Evolutionary conservation across 2,329 filamentous ascomycete species (phyloP).

Genomic region (Daldinia eschscholtzii): DNA sequence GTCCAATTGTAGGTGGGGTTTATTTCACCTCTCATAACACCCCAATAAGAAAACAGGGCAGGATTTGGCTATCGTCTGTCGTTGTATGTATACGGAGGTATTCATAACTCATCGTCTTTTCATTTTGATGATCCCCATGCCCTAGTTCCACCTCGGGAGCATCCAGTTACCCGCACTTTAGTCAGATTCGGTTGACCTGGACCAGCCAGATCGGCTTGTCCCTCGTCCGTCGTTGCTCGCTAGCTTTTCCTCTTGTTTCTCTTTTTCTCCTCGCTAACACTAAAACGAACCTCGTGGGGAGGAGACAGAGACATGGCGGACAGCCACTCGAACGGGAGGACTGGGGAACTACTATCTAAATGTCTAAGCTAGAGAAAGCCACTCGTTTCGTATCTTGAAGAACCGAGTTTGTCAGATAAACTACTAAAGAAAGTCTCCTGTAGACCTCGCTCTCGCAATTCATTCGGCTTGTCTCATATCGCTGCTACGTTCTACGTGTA

Average conservation of each 20-base stretch:
- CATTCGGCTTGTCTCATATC: slow-evolving; percentile 44
- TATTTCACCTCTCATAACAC: slow-evolving; percentile 38
- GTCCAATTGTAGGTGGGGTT: slow-evolving; percentile 46
- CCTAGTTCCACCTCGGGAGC: slow-evolving; percentile 49
- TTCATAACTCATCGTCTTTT: slow-evolving; percentile 43
- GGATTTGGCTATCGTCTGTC: slow-evolving; percentile 45
- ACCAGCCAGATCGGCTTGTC: slow-evolving; percentile 41
- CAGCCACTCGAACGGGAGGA: slow-evolving; percentile 25
- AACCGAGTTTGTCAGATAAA: slow-evolving; percentile 23
- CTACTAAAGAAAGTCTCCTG: slow-evolving; percentile 23
- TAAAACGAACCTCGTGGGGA: slow-evolving; percentile 29
- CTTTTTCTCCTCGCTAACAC: slow-evolving; percentile 28
- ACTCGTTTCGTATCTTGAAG: slow-evolving; percentile 40
- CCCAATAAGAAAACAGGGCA: slow-evolving; percentile 48
- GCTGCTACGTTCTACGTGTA: slow-evolving; percentile 38
- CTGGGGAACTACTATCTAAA: slow-evolving; percentile 10
- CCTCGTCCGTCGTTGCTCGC: slow-evolving; percentile 33
- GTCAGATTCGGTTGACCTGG: slow-evolving; percentile 45
- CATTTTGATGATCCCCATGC: slow-evolving; percentile 46
- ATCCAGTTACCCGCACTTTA: slow-evolving; percentile 48
- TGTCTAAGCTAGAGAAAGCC: slow-evolving; percentile 22
- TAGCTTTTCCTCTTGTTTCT: slow-evolving; percentile 21
- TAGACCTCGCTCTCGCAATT: slow-evolving; percentile 30
- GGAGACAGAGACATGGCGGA: slow-evolving; percentile 25
- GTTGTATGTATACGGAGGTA: slow-evolving; percentile 26